Conservation (phyloP, 192 early-diverging fungal species). For the Jimgerdemannia flammicorona region DNA sequence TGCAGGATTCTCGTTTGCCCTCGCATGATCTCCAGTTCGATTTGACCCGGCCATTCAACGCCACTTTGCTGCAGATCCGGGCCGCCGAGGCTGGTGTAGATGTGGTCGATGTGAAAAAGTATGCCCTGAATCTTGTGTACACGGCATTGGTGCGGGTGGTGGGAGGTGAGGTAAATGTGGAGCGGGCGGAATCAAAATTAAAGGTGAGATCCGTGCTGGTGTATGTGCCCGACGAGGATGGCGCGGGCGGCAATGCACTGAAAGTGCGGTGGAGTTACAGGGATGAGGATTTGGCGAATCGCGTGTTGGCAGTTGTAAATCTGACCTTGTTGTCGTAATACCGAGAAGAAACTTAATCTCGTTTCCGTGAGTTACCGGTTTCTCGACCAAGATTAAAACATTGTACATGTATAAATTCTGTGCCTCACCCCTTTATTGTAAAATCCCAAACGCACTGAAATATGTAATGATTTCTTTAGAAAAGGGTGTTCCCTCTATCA, state of each 20-base stretch:
- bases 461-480: too few relatives aligned
- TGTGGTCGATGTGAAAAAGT: slow-evolving; percentile 25
- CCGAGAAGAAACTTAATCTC: too few relatives aligned
- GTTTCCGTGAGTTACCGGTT: too few relatives aligned
- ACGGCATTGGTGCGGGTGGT: slow-evolving; percentile 24
- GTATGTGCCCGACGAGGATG: background rate
- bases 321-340: background rate
- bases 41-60: slow-evolving; percentile 29
- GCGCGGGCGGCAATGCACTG: background rate
- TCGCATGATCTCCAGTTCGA: slow-evolving; percentile 35
- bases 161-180: slow-evolving; percentile 18
- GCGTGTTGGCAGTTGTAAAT: slow-evolving; percentile 19
- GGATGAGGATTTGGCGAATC: slow-evolving; percentile 43
- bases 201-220: background rate
- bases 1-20: slow-evolving; percentile 24
- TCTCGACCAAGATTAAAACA: too few relatives aligned
- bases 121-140: slow-evolving; percentile 33
- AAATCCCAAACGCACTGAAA: too few relatives aligned
- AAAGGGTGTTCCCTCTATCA: too few relatives aligned
- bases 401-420: too few relatives aligned
- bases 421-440: too few relatives aligned
- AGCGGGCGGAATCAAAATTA: background rate
- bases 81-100: slow-evolving; percentile 20
- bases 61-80: slow-evolving; percentile 16
- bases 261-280: slow-evolving; percentile 34